A percentile compares a stretch with the other conserved stretches of the same genome.
These are phyloP conservation scores for Kwoniella heveanensis DNA, from an alignment of 768 basidiomycete species.

Conservation along the genomic window DNA sequence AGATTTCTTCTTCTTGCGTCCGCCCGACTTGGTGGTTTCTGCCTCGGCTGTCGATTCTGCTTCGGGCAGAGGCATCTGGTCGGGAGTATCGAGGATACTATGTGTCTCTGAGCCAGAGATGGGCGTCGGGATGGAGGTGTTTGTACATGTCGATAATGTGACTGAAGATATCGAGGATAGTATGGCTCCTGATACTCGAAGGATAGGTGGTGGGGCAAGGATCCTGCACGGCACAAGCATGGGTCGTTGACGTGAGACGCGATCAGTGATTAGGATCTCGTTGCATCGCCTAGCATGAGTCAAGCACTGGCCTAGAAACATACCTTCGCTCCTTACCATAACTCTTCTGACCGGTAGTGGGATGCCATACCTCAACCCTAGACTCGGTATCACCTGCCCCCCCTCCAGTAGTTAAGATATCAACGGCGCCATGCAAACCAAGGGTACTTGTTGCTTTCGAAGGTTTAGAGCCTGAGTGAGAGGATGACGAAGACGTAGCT, in stretches of 20 bases:
- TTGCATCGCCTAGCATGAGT: too few species aligned
- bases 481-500: neutral
- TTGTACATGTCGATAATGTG: constrained; percentile 63
- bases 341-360: constrained; percentile 92
- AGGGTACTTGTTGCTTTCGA: neutral
- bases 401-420: neutral
- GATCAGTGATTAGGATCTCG: too few species aligned
- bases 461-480: neutral
- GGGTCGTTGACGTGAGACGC: too few species aligned
- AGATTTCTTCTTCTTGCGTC: neutral
- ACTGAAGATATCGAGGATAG: constrained; percentile 24
- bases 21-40: neutral
- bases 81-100: constrained; percentile 24
- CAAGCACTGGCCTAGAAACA: neutral
- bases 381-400: neutral
- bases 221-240: too few species aligned
- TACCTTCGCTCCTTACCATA: constrained; percentile 89
- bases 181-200: constrained; percentile 81
- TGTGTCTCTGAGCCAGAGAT: constrained; percentile 57
- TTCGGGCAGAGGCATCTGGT: neutral
- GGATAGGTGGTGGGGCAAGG: constrained; percentile 87
- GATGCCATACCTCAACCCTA: constrained; percentile 64
- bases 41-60: neutral
- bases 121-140: constrained; percentile 59
- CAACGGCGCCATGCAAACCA: too few species aligned